A percentile compares a stretch with the other conserved stretches of the same genome.
phyloP scores from a whole-genome alignment of 768 basidiomycete species.

The Mycena alexandri region DNA sequence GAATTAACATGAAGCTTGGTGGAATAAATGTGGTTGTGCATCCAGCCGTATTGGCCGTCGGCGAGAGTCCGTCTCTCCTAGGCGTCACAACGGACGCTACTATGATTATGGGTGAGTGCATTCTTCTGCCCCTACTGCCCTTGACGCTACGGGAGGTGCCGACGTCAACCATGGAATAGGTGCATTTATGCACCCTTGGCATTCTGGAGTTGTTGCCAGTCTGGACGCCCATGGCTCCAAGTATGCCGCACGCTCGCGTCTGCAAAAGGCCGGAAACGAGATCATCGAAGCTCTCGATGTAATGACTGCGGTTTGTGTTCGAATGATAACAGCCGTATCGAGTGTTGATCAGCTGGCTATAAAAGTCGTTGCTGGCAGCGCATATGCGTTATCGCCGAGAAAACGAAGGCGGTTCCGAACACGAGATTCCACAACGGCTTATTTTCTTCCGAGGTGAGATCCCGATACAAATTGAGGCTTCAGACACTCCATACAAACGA shows the following conservation, averaged over 20 bases:
- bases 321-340: conserved; percentile 40
- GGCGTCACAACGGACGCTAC: conserved; percentile 1
- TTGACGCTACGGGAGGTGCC: conserved; percentile 81
- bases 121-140: conserved; percentile 72
- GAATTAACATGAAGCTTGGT: conserved; percentile 87
- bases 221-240: conserved; percentile 81
- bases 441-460: conserved; percentile 79
- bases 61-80: neutral
- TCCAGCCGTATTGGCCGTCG: conserved; percentile 46
- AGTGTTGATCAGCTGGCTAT: conserved; percentile 40
- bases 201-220: conserved; percentile 81
- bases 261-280: conserved; percentile 72
- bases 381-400: conserved; percentile 67
- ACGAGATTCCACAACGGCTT: conserved; percentile 68
- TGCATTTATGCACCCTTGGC: conserved; percentile 63
- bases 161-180: conserved; percentile 42
- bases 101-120: conserved; percentile 54
- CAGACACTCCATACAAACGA: conserved; percentile 20
- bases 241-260: conserved; percentile 72
- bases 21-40: conserved; percentile 85
- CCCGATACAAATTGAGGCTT: conserved; percentile 24
- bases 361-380: conserved; percentile 65
- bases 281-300: conserved; percentile 79
- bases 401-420: conserved; percentile 57
- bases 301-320: conserved; percentile 67